Evolutionary conservation across 345 rosid species (phyloP).

Genomic region (Eucalyptus erythrocorys): DNA sequence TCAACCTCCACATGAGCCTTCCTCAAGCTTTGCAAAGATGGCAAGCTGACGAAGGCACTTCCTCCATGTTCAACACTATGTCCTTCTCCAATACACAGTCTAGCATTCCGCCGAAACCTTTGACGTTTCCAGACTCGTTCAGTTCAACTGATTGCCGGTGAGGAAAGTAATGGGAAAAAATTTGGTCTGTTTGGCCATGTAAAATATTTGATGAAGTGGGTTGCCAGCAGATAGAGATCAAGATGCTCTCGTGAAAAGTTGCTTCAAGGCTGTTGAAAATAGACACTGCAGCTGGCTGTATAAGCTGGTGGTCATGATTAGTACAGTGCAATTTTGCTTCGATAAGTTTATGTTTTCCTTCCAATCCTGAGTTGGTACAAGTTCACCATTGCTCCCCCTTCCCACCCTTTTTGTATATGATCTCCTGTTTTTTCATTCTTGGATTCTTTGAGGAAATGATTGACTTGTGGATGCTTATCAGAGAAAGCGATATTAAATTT

Average conservation of each 20-base stretch:
- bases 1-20: constrained; percentile 69
- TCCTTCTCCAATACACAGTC: constrained; percentile 55
- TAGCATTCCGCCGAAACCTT: constrained; percentile 52
- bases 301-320: background rate
- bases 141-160: constrained; percentile 58
- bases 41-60: constrained; percentile 69
- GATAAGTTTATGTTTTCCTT: background rate
- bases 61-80: constrained; percentile 32
- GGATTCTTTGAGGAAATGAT: background rate
- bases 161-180: background rate
- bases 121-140: constrained; percentile 53
- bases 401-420: background rate
- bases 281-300: background rate
- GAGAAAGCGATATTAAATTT: background rate
- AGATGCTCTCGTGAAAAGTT: background rate
- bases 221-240: background rate
- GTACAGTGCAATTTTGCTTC: background rate
- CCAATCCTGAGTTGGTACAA: background rate
- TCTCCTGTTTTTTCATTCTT: background rate
- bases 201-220: background rate
- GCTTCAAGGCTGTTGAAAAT: background rate
- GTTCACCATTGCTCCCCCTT: background rate
- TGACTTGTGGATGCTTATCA: background rate
- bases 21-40: constrained; percentile 80
- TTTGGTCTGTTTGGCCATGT: background rate